Base-by-base conservation (phyloP, 2,329 filamentous ascomycete species). In the Trichophyton schoenleinii region DNA sequence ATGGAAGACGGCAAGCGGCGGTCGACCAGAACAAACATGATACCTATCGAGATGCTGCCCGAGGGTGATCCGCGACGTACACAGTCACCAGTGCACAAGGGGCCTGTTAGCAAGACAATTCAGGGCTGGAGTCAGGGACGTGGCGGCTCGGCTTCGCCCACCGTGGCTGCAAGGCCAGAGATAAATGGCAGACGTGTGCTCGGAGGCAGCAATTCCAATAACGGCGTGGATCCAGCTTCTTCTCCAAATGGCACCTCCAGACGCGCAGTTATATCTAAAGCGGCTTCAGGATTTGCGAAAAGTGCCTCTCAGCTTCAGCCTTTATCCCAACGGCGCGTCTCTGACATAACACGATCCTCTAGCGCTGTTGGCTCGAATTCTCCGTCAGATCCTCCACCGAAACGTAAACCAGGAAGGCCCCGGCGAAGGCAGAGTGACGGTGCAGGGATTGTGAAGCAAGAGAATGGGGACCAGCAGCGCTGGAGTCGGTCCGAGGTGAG, bases 1-100 rank as follows among this genome's bases (percentile, higher is more conserved):
- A 82, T 87, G 53, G 78, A 81, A 63, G 79, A 83, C 70, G 84
- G 84, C 44, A 79, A 79, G 66, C 77, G 84, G 63, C 83, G 82
- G 71, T 86, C 84, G 52, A 81, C 82, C 57, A 77, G 84, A 67
- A 81, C 82, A 60, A 76, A 75, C 65, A 64, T 66, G 60, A 69
- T 81, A 20, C 79, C 80, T 13, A 64, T 77, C 59, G 78, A 79
- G 52, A 66, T 77, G 57, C 77, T 78, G 63, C 73, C 77, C 42
- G 75, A 75, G 52, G 78, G 76, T 38, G 76, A 77, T 46, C 77
- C 77, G 64, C 73, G 77, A 63, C 73, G 76, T 58, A 78, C 78
- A 48, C 76, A 78, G 63, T 72, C 73, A 38, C 28, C 49, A 1
- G 70, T 71, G 38, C 73, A 70, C 53, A 68, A 73, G 61, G 67